Conservation (phyloP, 805 yeast genomes). For the Starmerella cellae region DNA sequence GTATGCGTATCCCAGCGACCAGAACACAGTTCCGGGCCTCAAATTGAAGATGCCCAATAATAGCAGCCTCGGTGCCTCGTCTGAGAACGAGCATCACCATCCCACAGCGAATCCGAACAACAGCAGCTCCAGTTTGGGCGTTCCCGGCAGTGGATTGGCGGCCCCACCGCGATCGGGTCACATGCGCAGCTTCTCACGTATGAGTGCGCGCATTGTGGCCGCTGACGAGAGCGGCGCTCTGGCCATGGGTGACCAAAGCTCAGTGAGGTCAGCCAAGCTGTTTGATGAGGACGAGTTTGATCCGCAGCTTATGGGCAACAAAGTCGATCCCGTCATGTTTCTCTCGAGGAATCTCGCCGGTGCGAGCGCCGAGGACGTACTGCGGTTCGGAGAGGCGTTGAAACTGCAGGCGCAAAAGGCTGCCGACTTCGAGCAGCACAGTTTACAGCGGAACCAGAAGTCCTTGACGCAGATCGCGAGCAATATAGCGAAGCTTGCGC, state of each 20-base stretch:
- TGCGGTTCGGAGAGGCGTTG: constrained; percentile 16
- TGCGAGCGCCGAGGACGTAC: constrained; percentile 15
- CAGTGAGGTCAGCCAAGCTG: constrained; percentile 2
- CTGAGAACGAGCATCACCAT: too few relatives aligned
- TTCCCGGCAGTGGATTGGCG: not conserved
- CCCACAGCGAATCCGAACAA: too few relatives aligned
- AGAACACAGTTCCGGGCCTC: not conserved
- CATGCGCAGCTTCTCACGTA: constrained; percentile 15
- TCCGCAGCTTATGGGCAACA: constrained; percentile 41
- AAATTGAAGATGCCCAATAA: not conserved
- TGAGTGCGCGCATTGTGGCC: constrained; percentile 7
- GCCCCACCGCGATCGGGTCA: constrained; percentile 1
- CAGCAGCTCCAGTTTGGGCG: not conserved
- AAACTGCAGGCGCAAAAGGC: constrained; percentile 13
- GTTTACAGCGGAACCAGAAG: constrained; percentile 24
- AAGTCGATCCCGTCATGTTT: constrained; percentile 22
- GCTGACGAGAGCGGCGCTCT: not conserved
- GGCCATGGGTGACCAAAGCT: constrained; percentile 22
- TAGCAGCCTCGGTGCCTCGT: not conserved
- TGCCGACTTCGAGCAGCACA: constrained; percentile 21
- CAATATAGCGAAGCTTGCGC: constrained; percentile 50
- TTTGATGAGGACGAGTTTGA: constrained; percentile 33
- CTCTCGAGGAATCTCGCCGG: constrained; percentile 14
- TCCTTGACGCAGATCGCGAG: constrained; percentile 28
- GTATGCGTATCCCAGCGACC: not conserved